Percentiles rank a stretch among this genome's conserved stretches.
These are phyloP conservation scores for Neofusicoccum cordaticola DNA, from an alignment of 2,329 filamentous ascomycete species.

Conservation along the genomic window DNA sequence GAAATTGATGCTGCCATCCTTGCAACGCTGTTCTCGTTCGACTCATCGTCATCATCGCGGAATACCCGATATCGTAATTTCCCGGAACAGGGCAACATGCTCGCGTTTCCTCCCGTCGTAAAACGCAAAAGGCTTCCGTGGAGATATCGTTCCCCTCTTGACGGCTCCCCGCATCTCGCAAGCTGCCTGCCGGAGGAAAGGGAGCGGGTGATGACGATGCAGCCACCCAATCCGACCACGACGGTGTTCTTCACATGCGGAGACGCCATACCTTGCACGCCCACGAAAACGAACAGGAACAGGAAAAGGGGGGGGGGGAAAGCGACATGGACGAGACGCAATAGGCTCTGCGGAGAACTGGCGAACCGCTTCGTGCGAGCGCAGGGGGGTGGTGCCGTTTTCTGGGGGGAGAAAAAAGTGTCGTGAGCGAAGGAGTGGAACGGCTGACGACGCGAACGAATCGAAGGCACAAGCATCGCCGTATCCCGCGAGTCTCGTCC, in stretches of 20 bases:
- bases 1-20: too few species aligned
- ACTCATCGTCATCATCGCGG: not conserved
- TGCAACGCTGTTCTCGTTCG: too few species aligned
- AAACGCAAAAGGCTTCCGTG: not conserved
- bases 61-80: not conserved
- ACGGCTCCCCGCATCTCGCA: not conserved
- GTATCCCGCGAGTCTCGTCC: not conserved
- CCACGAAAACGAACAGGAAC: conserved; percentile 6
- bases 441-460: too few species aligned
- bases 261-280: not conserved
- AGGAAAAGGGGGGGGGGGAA: not conserved
- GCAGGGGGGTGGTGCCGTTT: too few species aligned
- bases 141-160: not conserved
- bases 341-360: not conserved
- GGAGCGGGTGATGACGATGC: not conserved
- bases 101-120: not conserved
- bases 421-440: not conserved
- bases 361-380: too few species aligned
- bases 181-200: not conserved
- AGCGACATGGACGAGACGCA: not conserved
- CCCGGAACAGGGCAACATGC: not conserved
- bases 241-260: not conserved
- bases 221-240: too few species aligned
- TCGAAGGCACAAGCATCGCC: too few species aligned
- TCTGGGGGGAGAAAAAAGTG: not conserved